Evolutionary conservation across 164 flowering plant genomes (phyloP), one percentile per base, ranked within the genome.

Genomic region (Tetrastigma voinierianum): DNA sequence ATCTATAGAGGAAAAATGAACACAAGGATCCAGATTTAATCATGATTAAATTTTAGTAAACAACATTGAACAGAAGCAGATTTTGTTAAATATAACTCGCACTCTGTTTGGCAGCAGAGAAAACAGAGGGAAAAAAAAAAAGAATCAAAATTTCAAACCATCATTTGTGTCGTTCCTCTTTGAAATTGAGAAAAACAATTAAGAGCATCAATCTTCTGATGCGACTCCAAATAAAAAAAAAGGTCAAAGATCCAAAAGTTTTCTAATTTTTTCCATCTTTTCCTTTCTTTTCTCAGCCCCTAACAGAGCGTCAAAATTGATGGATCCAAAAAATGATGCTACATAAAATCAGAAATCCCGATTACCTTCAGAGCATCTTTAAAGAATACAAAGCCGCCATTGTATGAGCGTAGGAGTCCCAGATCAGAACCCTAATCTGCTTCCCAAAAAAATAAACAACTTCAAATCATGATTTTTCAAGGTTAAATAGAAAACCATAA

Each of bases 341-440:
- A 6, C 24, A 24, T 20, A 20, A 21, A 21, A 55, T 13, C 11
- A 55, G 1, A 20, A 55, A 3, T 20, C 3, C 32, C 4, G 40
- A 32, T 32, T 49, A 46, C 63, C 25, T 60, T 40, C 63, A 12
- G 9, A 60, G 63, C 51, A 4, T 45, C 24, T 46, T 51, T 18
- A 51, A 49, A 18, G 17, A 25, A 62, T 12, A 32, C 17, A 8
- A 57, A 51, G 51, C 40, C 62, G 24, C 53, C 55, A 48, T 48
- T 55, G 44, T 6, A 1, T 19, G 18, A 52, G 66, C 19, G 21
- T 23, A 32, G 40, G 40, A 32, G 0, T 32, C 40, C 51, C 57
- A 56, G 57, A 63, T 63, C 72, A 63, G 44, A 70, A 16, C 55
- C 24, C 51, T 48, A 54, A 63, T 48, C 60, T 19, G 62, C 67